These are phyloP conservation scores for Fusarium aywerte DNA, from an alignment of 2,329 filamentous ascomycete genomes.

Conservation along the genomic window DNA sequence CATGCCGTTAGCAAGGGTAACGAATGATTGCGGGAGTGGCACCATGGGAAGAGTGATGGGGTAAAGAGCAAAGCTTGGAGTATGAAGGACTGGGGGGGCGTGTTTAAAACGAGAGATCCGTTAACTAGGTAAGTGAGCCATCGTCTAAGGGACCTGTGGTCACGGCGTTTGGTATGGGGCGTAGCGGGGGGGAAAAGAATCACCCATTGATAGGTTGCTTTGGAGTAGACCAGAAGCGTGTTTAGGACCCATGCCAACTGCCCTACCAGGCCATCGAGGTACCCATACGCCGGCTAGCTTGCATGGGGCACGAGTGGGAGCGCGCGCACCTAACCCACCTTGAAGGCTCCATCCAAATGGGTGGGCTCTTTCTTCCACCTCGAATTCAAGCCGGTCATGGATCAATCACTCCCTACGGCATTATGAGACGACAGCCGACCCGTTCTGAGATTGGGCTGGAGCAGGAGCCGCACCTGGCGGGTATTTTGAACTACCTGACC, in stretches of 20 bases:
- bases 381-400: constrained; percentile 39
- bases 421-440: constrained; percentile 45
- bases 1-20: constrained; percentile 39
- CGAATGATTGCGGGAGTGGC: constrained; percentile 44
- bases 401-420: constrained; percentile 37
- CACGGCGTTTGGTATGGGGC: constrained; percentile 46
- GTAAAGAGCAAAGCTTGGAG: constrained; percentile 28
- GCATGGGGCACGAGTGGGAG: constrained; percentile 34
- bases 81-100: constrained; percentile 36
- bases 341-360: constrained; percentile 38
- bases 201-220: constrained; percentile 42
- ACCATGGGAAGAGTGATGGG: constrained; percentile 41
- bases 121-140: constrained; percentile 28
- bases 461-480: constrained; percentile 43
- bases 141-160: constrained; percentile 42
- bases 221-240: constrained; percentile 36
- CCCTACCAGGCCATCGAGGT: constrained; percentile 44
- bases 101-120: constrained; percentile 33
- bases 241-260: constrained; percentile 39
- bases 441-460: constrained; percentile 40
- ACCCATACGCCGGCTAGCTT: constrained; percentile 37
- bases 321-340: constrained; percentile 28
- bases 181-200: constrained; percentile 47
- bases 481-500: constrained; percentile 37
- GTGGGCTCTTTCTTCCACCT: constrained; percentile 36